Evolutionary conservation across 345 rosid species (phyloP).

Genomic region (Brassica nigra): DNA sequence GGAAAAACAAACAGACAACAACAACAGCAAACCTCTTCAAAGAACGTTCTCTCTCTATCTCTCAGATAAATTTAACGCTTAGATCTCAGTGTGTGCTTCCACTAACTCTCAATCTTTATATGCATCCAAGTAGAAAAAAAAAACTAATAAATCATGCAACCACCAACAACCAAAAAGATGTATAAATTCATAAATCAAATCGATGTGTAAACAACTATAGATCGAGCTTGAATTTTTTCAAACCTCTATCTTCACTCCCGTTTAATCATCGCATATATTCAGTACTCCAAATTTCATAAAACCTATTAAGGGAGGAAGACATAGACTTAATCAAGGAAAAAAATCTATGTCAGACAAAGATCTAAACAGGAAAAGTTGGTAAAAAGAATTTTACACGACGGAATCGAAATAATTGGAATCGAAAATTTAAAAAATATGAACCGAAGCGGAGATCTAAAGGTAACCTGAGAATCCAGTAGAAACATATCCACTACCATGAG

Average conservation of each 20-base stretch:
- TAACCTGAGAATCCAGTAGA: no score
- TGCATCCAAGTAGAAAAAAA: conserved; percentile 22
- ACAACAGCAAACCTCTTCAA: conserved; percentile 72
- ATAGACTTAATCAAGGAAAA: background rate
- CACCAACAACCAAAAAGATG: no score
- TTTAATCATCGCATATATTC: no score
- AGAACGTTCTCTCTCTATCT: conserved; percentile 94
- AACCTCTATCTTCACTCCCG: background rate
- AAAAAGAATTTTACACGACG: background rate
- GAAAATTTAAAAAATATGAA: background rate
- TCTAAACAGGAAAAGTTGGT: background rate
- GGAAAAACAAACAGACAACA: background rate
- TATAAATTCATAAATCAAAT: background rate
- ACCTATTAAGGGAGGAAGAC: background rate
- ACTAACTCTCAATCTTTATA: conserved; percentile 95
- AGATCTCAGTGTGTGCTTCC: conserved; percentile 95
- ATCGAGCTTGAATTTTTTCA: background rate
- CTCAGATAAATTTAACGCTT: conserved; percentile 78
- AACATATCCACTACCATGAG: no score
- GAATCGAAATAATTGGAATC: background rate
- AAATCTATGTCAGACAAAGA: background rate
- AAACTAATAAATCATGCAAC: background rate
- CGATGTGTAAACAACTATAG: background rate
- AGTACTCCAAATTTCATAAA: background rate
- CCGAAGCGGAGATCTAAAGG: background rate